These are phyloP conservation scores for Ceriops zippeliana DNA, from an alignment of 345 rosid species.

Conservation along the genomic window DNA sequence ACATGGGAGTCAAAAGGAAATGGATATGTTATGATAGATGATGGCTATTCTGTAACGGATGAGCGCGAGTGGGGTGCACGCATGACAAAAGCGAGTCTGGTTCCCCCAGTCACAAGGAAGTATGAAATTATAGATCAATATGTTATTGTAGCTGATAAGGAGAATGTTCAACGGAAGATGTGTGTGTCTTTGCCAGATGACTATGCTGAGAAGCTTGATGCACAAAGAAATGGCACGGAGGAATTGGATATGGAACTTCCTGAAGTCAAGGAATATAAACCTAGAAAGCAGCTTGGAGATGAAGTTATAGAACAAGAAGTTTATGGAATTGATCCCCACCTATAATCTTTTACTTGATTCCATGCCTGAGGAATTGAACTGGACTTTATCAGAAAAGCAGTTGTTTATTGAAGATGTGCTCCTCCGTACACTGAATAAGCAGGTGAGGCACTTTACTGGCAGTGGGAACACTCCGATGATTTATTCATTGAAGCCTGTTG, in stretches of 20 bases:
- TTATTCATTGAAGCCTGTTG: conserved; percentile 67
- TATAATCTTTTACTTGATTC: conserved; percentile 98
- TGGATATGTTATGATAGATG: conserved; percentile 55
- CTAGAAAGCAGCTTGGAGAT: conserved; percentile 81
- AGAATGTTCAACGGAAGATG: conserved; percentile 86
- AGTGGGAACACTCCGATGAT: conserved; percentile 90
- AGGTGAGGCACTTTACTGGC: conserved; percentile 84
- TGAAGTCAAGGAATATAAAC: conserved; percentile 94
- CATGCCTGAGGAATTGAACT: conserved; percentile 86
- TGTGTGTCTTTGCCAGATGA: conserved; percentile 91
- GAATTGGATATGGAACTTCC: conserved; percentile 99
- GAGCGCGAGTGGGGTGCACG: conserved; percentile 99
- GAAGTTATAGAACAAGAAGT: conserved; percentile 98
- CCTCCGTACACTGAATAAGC: conserved; percentile 76
- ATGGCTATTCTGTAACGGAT: conserved; percentile 57
- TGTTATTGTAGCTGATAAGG: conserved; percentile 81
- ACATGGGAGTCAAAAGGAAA: conserved; percentile 54
- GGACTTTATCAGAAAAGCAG: conserved; percentile 77
- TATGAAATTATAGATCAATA: conserved; percentile 88
- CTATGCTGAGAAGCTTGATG: conserved; percentile 86
- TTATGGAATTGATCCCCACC: conserved; percentile 98
- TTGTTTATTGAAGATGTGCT: conserved; percentile 80
- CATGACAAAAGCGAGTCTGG: conserved; percentile 95
- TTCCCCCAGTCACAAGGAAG: conserved; percentile 98
- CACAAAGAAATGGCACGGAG: conserved; percentile 82